Evolutionary conservation across 73 alveolate genomes (phyloP), one percentile per base, ranked within the genome.

Genomic region (Paramecium tetraurelia): DNA sequence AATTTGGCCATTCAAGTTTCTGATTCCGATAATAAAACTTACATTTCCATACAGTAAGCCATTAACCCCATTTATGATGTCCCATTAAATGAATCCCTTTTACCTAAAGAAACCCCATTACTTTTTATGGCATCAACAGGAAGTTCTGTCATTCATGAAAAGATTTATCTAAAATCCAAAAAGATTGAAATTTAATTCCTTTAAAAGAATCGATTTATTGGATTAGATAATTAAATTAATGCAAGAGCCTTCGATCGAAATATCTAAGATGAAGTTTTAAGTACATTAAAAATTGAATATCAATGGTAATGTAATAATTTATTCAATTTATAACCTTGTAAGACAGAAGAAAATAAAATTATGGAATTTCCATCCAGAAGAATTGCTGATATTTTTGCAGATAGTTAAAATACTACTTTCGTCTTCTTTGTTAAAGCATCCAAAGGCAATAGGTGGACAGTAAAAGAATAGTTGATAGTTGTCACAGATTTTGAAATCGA

Each of bases 261-360:
- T 35, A 68, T 68, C 7, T 14, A 68, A 33, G 48, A 68, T 68
- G 50, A 33, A 35, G 48, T 68, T 4, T 35, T 68, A 33, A 33
- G 48, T 29, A 33, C 41, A 4, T 12, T 68, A 12, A 7, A 35
- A 14, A 33, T 68, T n/a, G 27, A 68, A 68, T 68, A 68, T 68
- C 5, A 68, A 16, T 68, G 85, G 85, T 31, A 33, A 14, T 68
- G 85, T 43, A 68, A 29, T 31, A 68, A 68, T 68, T 35, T 68
- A 68, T 68, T 31, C 24, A 68, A 68, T 68, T 68, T 68, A 68
- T 68, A 68, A 68, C 85, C 41, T 24, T 68, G 85, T 35, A 68
- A 68, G 27, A 33, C 85, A 21, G 41, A 29, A 68, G 48, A 29
- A 68, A 68, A 68, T 68, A 33, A 68, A 24, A 35, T 68, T 29